A percentile compares a stretch with the other conserved stretches of the same genome.
Conservation (phyloP, 495 filamentous ascomycete species). For the Aspergillus sclerotioniger region DNA sequence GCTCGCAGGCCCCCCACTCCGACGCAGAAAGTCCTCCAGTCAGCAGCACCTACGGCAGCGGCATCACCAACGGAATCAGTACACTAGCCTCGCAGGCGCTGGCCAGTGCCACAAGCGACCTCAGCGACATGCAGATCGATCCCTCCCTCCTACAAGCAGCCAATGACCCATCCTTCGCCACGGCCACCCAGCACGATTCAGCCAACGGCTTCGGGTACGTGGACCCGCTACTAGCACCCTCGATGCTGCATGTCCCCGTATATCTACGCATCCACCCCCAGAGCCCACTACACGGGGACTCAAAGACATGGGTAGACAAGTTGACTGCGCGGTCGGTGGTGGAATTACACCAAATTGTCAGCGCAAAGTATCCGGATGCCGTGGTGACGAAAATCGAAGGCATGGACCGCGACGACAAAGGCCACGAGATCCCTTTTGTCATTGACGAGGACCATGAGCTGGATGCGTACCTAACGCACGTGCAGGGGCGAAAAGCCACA, state of each 20-base stretch:
- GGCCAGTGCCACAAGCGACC: slow-evolving; percentile 45
- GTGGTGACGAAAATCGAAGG: slow-evolving; percentile 62
- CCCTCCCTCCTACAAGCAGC: slow-evolving; percentile 56
- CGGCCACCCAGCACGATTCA: slow-evolving; percentile 39
- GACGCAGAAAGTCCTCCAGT: slow-evolving; percentile 22
- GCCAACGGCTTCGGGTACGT: slow-evolving; percentile 37
- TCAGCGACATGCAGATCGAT: slow-evolving; percentile 64
- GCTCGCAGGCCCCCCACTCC: slow-evolving; percentile 25
- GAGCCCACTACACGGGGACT: slow-evolving; percentile 44
- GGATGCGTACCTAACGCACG: slow-evolving; percentile 63
- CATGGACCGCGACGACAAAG: slow-evolving; percentile 57
- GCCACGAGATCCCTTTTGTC: slow-evolving; percentile 53
- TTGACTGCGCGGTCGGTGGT: slow-evolving; percentile 53
- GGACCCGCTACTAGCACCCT: slow-evolving; percentile 33
- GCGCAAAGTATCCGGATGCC: slow-evolving; percentile 54
- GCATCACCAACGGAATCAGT: slow-evolving; percentile 49
- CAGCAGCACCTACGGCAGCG: slow-evolving; percentile 27
- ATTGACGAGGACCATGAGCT: slow-evolving; percentile 71
- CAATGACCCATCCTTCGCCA: slow-evolving; percentile 47
- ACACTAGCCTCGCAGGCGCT: slow-evolving; percentile 52
- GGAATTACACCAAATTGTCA: slow-evolving; percentile 54
- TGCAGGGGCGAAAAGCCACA: slow-evolving; percentile 60
- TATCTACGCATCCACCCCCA: slow-evolving; percentile 63
- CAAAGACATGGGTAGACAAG: slow-evolving; percentile 62
- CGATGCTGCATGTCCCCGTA: slow-evolving; percentile 46